Base-by-base conservation (phyloP, 176 grass and related monocot species). In the Leersia perrieri region DNA sequence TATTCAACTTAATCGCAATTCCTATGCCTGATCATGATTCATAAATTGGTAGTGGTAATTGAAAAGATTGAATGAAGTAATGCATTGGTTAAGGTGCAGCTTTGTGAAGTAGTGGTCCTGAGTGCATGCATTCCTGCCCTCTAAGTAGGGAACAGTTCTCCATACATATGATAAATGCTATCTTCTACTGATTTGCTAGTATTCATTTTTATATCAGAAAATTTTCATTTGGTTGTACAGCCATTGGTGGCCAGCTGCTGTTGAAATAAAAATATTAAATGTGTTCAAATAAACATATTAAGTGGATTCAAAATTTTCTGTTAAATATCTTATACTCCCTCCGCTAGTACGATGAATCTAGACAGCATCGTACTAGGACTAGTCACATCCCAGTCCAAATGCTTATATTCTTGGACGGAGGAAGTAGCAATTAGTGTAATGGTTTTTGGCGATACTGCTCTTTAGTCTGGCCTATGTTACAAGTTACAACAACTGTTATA, bases 101-200 rank as follows among this genome's bases (percentile, higher is more conserved):
- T 9, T 69, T 68, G 35, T 60, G 23, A 35, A 83, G 9, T 60
- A 76, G 11, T 57, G 22, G 12, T 26, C 23, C 62, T 67, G 25
- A 23, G 62, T 55, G 66, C 33, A 11, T 22, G 38, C 49, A 3
- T 26, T 35, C 18, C 9, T 38, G 26, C 57, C 40, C 72, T 71
- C 51, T 25, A 69, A 38, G 69, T 68, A 55, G 18, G 53, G 75
- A 75, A 58, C 38, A 64, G 57, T 61, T 85, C 58, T 72, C 32
- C 14, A 58, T 18, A 45, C 20, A 25, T 53, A 23, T 31, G 70
- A 33, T 66, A 74, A 11, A 39, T 60, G 16, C 30, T 30, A 58
- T 30, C 58, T 60, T 81, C 5, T 5, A 36, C 5, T 71, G 6
- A 3, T 70, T 70, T 27, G 3, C 16, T 20, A 6, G 5, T 75